Evolutionary conservation across 2,329 filamentous ascomycete species (phyloP), one percentile per base, ranked within the genome.

Genomic region (Fusarium sororula): DNA sequence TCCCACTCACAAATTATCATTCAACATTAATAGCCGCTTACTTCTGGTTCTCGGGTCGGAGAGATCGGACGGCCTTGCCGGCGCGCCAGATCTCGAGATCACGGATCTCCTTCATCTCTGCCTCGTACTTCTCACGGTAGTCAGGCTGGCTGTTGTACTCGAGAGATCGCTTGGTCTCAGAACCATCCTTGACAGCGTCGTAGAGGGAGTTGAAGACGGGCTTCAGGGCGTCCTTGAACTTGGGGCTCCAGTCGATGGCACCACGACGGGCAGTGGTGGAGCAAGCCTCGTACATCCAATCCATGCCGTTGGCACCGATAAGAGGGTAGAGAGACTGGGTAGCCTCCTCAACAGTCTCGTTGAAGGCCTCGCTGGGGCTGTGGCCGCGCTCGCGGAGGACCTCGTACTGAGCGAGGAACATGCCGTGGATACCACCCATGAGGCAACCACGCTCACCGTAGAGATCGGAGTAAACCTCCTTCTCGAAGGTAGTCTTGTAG

Each of bases 401-500:
- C 91, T 99, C 96, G 91, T 99, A 99, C 90, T 99, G 96, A 73
- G 96, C 96, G 79, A 99, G 94, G 94, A 99, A 99, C 96, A 99
- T 99, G 84, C 96, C 96, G 91, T 99, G 96, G 87, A 99, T 99
- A 86, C 96, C 96, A 81, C 96, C 96, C 96, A 99, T 99, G 82
- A 99, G 90, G 92, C 96, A 99, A 84, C 96, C 96, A 88, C 96
- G 95, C 93, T 99, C 96, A 86, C 96, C 96, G 90, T 99, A 99
- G 79, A 99, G 92, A 87, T 98, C 96, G 74, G 95, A 98, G 93
- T 97, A 98, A 84, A 99, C 96, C 90, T 99, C 96, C 93, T 99
- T 99, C 91, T 99, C 93, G 83, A 99, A 99, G 84, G 96, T 99
- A 83, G 96, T 99, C 93, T 98, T 94, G 92, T 99, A 99, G 80